Base-by-base conservation (phyloP, 2,329 filamentous ascomycete species). In the Ophiostoma angusticollis region DNA sequence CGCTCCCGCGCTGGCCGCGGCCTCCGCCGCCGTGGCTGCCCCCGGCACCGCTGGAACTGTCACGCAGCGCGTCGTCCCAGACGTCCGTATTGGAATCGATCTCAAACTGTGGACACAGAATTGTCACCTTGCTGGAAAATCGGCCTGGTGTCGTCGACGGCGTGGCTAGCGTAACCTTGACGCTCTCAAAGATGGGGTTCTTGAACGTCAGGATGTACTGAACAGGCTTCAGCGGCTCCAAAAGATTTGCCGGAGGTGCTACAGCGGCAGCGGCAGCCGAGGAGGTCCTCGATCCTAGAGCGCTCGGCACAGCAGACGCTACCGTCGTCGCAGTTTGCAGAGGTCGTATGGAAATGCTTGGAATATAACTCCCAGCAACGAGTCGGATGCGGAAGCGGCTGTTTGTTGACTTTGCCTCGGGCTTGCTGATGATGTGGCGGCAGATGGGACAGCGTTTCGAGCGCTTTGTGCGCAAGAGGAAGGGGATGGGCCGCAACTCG, bases 381-480 rank as follows among this genome's bases (percentile, higher is more conserved):
- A 96, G 72, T 39, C 84, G 82, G 58, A 98, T 95, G 52, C 89
- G 83, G 70, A 91, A 96, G 22, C 87, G 80, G 6, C 83, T 91
- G 37, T 82, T 89, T 33, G 78, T 76, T 23, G 93, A 79, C 59
- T 96, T 98, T 43, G 79, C 74, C 59, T 98, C 91, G 12, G 89
- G 91, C 57, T 93, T 93, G 45, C 85, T 83, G 50, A 98, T 80
- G 54, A 96, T 95, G 62, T 96, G 89, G 11, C 91, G 80, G 61
- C 91, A 98, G 9, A 80, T 73, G 36, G 84, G 81, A 59, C 91
- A 98, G 32, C 91, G 84, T 62, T 95, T 96, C 16, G 85, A 86
- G 27, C 89, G 81, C 55, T 95, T 95, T 0, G 89, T 93, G 41
- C 85, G 80, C 12, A 98, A 74, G 2, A 93, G 71, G 13, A 83